Evolutionary conservation across 306 rosid genomes (phyloP).

Genomic region (Vachellia collinsii): DNA sequence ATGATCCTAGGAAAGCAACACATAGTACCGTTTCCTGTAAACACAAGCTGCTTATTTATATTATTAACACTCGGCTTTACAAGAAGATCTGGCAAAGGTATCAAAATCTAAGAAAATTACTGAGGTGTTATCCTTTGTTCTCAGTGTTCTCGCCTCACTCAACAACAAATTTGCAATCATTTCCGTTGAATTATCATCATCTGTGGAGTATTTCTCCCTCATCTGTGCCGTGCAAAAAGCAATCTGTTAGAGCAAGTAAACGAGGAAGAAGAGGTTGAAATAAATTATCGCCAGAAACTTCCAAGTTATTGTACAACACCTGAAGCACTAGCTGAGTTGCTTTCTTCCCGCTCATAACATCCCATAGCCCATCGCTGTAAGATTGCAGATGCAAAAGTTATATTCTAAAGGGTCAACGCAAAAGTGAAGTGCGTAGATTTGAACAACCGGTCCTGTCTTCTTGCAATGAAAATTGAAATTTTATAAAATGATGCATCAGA

Average conservation of each 20-base stretch:
- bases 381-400: conserved; percentile 29
- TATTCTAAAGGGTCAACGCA: background rate
- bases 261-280: background rate
- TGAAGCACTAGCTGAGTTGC: conserved; percentile 77
- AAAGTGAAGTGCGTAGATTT: conserved; percentile 11
- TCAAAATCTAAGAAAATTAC: conserved; percentile 92
- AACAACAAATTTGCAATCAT: conserved; percentile 80
- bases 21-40: conserved; percentile 43
- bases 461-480: conserved; percentile 20
- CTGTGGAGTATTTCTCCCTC: conserved; percentile 58
- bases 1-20: conserved; percentile 32
- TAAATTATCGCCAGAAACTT: conserved; percentile 3
- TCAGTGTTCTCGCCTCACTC: conserved; percentile 85
- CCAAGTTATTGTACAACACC: conserved; percentile 47
- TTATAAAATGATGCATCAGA: conserved; percentile 24
- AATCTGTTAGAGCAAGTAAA: conserved; percentile 23
- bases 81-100: conserved; percentile 52
- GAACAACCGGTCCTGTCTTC: conserved; percentile 24
- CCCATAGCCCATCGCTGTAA: conserved; percentile 97
- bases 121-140: conserved; percentile 96
- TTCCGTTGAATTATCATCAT: conserved; percentile 63
- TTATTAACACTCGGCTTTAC: conserved; percentile 80
- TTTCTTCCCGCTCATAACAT: conserved; percentile 72
- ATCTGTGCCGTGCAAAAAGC: conserved; percentile 51
- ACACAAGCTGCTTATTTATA: conserved; percentile 47